Evolutionary conservation across 495 filamentous ascomycete genomes (phyloP), one percentile per base, ranked within the genome.

Genomic region (Oleoguttula mirabilis): DNA sequence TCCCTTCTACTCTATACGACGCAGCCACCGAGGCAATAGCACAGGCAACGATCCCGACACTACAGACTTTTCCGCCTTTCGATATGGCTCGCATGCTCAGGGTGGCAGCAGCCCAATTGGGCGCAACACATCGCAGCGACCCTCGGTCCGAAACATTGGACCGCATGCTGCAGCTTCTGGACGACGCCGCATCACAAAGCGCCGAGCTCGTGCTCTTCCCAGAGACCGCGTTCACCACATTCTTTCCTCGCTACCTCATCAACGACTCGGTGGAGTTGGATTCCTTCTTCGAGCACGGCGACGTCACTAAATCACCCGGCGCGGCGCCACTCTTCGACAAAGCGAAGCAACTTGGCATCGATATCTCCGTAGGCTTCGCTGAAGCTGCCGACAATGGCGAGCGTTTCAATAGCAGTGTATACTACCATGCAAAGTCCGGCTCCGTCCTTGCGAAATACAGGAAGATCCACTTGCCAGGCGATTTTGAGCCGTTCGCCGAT

Each of bases 401-500:
- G 27, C 51, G 57, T 8, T 71, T 64, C 51, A 71, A 71, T 50
- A 62, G 56, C 36, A 53, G 55, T 39, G 48, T 69, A 6, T 71
- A 70, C 51, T 71, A 66, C 50, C 64, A 62, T 20, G 62, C 62
- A 11, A 50, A 54, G n/a, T 49, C 49, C 17, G 57, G 56, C n/a
- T 52, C 48, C 10, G 54, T 70, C 21, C 47, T 71, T 6, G 48
- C 56, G 20, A 69, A 66, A 45, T 71, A 71, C 50, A 57, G 68
- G 37, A 71, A 71, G 52, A 56, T 71, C 19, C 68, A 71, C 47
- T 56, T 71, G 1, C 66, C 66, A 3, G 68, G 68, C 10, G 62
- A 63, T 23, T 55, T 58, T 25, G 68, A 71, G 48, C 68, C 68
- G 1, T 63, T 64, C 15, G 56, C 58, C 8, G 58, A 67, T 24